phyloP scores from a whole-genome alignment of 768 basidiomycete genomes.

The Mycena indigotica region DNA sequence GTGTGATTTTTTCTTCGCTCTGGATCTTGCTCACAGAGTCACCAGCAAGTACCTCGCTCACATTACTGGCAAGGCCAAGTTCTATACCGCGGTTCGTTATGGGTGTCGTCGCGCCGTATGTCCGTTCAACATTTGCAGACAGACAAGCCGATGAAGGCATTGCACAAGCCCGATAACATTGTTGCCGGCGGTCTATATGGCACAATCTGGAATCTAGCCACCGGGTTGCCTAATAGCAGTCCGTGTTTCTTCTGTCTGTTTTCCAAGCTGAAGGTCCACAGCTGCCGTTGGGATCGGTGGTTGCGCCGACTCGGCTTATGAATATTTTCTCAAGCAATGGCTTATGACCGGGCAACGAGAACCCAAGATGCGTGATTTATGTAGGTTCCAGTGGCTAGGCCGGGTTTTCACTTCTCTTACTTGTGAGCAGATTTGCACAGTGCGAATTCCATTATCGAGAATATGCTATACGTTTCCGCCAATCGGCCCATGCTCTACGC shows the following conservation, averaged over 20 bases:
- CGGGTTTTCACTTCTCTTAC: constrained; percentile 34
- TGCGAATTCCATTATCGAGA: constrained; percentile 50
- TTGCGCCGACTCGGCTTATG: constrained; percentile 65
- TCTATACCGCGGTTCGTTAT: constrained; percentile 28
- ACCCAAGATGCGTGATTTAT: constrained; percentile 53
- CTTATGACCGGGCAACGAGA: constrained; percentile 59
- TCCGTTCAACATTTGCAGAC: constrained; percentile 16
- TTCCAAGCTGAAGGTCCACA: background rate
- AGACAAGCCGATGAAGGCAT: constrained; percentile 29
- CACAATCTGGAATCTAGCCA: constrained; percentile 15
- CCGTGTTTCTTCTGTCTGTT: background rate
- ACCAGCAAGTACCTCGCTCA: constrained; percentile 51
- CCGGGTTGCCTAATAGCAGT: constrained; percentile 11
- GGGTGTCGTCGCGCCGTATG: background rate
- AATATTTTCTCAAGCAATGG: constrained; percentile 73
- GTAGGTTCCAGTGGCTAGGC: constrained; percentile 48
- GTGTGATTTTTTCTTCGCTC: background rate
- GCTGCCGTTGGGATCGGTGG: constrained; percentile 53
- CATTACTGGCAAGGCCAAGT: constrained; percentile 46
- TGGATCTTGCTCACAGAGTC: background rate
- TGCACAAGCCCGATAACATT: constrained; percentile 28
- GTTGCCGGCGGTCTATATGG: constrained; percentile 19
- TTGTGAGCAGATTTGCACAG: constrained; percentile 46
- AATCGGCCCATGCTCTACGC: constrained; percentile 59
- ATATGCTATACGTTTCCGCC: constrained; percentile 56